These are phyloP conservation scores for Monosporascus sp. DNA, from an alignment of 2,329 filamentous ascomycete genomes.

Conservation along the genomic window DNA sequence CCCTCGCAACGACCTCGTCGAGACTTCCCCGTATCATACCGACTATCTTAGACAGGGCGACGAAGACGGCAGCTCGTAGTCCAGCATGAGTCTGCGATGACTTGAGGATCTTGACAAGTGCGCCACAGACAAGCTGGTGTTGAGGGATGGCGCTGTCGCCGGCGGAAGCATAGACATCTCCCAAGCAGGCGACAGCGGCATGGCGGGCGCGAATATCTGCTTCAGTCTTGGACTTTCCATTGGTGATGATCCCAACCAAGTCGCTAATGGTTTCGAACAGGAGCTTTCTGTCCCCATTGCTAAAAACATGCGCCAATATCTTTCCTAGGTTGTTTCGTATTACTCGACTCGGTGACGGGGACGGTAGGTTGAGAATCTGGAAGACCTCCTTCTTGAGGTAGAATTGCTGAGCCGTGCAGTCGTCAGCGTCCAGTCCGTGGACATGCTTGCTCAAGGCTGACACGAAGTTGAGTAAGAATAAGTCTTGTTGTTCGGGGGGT, in stretches of 20 bases:
- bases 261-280: constrained; percentile 95
- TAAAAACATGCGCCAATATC: constrained; percentile 78
- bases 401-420: constrained; percentile 82
- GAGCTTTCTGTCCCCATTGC: constrained; percentile 80
- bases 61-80: constrained; percentile 71
- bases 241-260: constrained; percentile 65
- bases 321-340: constrained; percentile 84
- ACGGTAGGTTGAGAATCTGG: constrained; percentile 77
- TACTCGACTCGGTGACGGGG: constrained; percentile 79
- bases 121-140: constrained; percentile 67
- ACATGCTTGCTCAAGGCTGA: constrained; percentile 79
- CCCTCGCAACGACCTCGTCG: constrained; percentile 79
- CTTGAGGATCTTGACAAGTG: constrained; percentile 75
- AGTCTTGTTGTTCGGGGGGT: constrained; percentile 89
- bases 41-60: constrained; percentile 68
- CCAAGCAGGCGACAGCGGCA: constrained; percentile 80
- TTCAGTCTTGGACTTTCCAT: constrained; percentile 68
- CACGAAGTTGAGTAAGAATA: constrained; percentile 86
- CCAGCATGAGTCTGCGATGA: constrained; percentile 73
- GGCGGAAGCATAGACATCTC: constrained; percentile 83
- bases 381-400: constrained; percentile 92
- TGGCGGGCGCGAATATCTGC: constrained; percentile 75
- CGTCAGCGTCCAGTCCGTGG: constrained; percentile 65
- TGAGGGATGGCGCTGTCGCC: constrained; percentile 88
- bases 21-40: constrained; percentile 69